Base-by-base conservation (phyloP, 2,329 filamentous ascomycete genomes). In the Aspergillus pseudoviridinutans region DNA sequence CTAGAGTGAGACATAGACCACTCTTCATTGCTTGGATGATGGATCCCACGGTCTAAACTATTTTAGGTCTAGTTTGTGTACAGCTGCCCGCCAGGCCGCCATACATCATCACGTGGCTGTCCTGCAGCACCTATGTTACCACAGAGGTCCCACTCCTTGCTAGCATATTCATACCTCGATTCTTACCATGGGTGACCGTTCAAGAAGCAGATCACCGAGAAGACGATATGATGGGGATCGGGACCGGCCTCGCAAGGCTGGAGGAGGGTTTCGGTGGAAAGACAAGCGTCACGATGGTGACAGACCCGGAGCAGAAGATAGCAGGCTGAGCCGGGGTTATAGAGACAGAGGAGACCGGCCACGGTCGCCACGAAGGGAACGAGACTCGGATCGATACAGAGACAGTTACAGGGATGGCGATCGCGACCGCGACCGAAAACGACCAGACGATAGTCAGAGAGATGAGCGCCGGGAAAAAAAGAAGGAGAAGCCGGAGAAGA, bases 291-390 rank as follows among this genome's bases (percentile, higher is more conserved):
- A 76, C 29, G 76, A 81, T 53, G 76, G 80, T 59, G 76, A 79
- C 51, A 59, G 64, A 51, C 58, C 67, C 29, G 69, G 70, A 41
- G 76, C 79, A 41, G 74, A 78, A 42, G 78, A 82, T 29, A 73
- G 78, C 57, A 74, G 74, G 56, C 74, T 82, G 61, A 80, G 84
- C 57, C 76, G 83, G 61, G 82, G 83, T 53, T 85, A 85, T 56
- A 70, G 75, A 60, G 68, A 71, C 53, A 61, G 65, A 51, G 64
- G 68, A 61, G 69, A 69, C 29, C 68, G 67, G 61, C 46, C 55
- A 63, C 66, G 72, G 50, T 70, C 75, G 55, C 74, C 68, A 73
- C 64, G 68, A 67, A 73, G 66, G 54, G 74, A 74, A 65, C 68
- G 72, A 66, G 74, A 71, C 53, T 63, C 66, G 41, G 70, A 71